A percentile compares a stretch with the other conserved stretches of the same genome.
phyloP scores from a whole-genome alignment of 768 basidiomycete species.

The Coprinellus micaceus region DNA sequence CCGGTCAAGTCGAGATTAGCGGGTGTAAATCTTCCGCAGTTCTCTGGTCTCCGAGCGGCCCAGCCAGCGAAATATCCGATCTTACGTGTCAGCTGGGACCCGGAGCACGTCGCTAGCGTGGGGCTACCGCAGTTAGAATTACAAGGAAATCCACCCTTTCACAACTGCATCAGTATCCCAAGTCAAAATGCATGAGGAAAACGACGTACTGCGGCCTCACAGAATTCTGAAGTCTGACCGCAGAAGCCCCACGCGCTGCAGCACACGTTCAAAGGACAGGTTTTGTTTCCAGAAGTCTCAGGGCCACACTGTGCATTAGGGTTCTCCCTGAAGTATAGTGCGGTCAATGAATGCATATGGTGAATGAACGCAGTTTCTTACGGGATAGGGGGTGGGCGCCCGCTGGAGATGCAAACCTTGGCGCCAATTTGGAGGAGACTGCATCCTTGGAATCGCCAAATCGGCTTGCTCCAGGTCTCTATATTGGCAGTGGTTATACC shows the following conservation, averaged over 20 bases:
- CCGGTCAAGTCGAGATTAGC: conserved; percentile 15
- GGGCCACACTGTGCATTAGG: conserved; percentile 21
- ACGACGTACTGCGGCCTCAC: conserved; percentile 12
- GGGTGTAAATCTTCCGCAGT: conserved; percentile 11
- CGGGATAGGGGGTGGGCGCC: conserved; percentile 20
- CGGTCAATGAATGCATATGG: not conserved
- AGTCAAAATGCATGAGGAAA: not conserved
- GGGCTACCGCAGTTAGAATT: not conserved
- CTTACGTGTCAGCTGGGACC: conserved; percentile 9
- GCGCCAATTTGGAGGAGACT: conserved; percentile 13
- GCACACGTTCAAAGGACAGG: conserved; percentile 23
- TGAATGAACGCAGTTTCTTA: too few relatives aligned
- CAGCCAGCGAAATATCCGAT: conserved; percentile 22
- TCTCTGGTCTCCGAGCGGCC: conserved; percentile 12
- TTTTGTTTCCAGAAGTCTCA: conserved; percentile 15
- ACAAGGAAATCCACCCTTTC: not conserved
- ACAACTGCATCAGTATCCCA: not conserved
- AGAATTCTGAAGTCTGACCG: conserved; percentile 22
- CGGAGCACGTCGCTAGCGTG: conserved; percentile 11
- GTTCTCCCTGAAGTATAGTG: conserved; percentile 10
- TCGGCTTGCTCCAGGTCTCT: conserved; percentile 15
- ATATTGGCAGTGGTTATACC: conserved; percentile 17
- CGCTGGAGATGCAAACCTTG: conserved; percentile 20
- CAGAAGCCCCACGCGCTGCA: conserved; percentile 25
- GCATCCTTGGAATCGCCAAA: conserved; percentile 14